Percentiles rank a stretch among this genome's conserved stretches.
Conservation (phyloP, 257 asterid species). For the Capsicum chinense region DNA sequence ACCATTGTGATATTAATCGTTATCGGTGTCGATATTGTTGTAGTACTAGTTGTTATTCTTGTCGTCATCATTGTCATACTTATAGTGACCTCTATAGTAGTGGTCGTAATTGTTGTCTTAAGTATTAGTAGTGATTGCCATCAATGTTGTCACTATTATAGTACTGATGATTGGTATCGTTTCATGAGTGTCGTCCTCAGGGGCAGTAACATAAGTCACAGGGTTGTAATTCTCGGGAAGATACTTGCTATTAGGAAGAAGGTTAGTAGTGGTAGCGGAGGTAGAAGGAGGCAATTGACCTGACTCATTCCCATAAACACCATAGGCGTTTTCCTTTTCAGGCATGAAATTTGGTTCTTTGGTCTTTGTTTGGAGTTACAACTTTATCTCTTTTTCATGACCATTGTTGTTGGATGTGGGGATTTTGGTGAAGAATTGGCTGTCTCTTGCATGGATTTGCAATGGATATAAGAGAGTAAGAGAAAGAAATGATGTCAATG, state of each 20-base stretch:
- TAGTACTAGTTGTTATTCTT: background rate
- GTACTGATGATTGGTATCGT: no score
- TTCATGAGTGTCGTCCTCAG: no score
- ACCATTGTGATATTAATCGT: background rate
- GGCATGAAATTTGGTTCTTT: conserved; percentile 46
- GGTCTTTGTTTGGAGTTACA: conserved; percentile 29
- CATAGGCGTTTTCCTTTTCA: conserved; percentile 51
- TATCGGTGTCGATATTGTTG: background rate
- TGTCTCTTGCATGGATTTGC: conserved; percentile 27
- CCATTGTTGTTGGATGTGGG: conserved; percentile 39
- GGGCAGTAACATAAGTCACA: no score
- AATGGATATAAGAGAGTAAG: conserved; percentile 37
- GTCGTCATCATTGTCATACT: background rate
- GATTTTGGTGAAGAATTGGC: conserved; percentile 61
- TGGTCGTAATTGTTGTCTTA: background rate
- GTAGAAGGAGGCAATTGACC: conserved; percentile 55
- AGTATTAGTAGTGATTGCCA: background rate
- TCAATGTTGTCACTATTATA: no score
- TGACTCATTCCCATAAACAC: conserved; percentile 42
- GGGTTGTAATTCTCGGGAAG: conserved; percentile 49
- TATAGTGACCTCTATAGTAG: background rate
- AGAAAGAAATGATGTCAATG: background rate
- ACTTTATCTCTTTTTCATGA: background rate
- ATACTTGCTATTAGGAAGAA: conserved; percentile 38
- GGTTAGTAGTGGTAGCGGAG: conserved; percentile 6